A percentile compares a stretch with the other conserved stretches of the same genome.
phyloP scores from a whole-genome alignment of 2,329 filamentous ascomycete genomes.

The Sarocladiaceae sp. region DNA sequence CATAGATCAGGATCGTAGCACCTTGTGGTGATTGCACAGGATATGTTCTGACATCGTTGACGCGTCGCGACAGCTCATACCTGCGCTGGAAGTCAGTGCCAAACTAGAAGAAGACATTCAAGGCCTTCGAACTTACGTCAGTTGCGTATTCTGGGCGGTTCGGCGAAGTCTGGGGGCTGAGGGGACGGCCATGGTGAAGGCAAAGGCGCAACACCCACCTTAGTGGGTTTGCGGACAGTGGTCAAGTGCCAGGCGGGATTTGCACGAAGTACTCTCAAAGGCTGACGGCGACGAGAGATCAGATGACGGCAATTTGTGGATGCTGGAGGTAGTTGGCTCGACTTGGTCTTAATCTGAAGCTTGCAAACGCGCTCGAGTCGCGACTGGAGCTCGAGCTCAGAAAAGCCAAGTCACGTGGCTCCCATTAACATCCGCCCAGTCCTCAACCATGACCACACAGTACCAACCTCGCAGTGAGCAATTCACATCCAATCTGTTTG shows the following conservation, averaged over 20 bases:
- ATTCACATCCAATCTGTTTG: too few species aligned
- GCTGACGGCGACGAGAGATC: too few species aligned
- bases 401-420: constrained; percentile 1
- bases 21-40: constrained; percentile 57
- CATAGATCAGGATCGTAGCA: constrained; percentile 56
- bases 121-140: constrained; percentile 41
- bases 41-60: constrained; percentile 55
- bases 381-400: neutral
- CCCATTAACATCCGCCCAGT: too few species aligned
- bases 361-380: constrained; percentile 1
- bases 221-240: neutral
- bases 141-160: constrained; percentile 42
- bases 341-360: neutral
- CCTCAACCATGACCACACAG: too few species aligned
- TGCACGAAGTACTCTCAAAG: too few species aligned
- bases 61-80: constrained; percentile 51
- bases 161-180: constrained; percentile 36
- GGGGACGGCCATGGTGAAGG: constrained; percentile 25
- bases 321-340: neutral
- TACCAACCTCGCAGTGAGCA: too few species aligned
- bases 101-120: neutral
- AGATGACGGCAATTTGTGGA: too few species aligned
- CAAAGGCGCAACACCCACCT: neutral
- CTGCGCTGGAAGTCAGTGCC: constrained; percentile 28
- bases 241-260: too few species aligned